Evolutionary conservation across 129 eudicot species (phyloP).

Genomic region (Kitagawia praeruptora): DNA sequence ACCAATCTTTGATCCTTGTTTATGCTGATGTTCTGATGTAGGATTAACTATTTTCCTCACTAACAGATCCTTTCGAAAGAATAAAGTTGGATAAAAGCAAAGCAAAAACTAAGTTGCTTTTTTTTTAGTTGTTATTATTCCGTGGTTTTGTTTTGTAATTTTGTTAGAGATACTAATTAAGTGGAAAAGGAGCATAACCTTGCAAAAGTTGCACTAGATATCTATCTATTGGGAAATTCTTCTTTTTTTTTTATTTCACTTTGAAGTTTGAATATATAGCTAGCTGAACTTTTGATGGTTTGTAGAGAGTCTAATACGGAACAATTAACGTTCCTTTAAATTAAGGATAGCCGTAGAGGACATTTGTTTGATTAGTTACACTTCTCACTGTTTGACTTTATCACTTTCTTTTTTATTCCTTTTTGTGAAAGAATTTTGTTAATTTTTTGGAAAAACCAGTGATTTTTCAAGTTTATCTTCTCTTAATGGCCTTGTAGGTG

Average conservation of each 20-base stretch:
- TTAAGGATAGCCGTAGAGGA: background rate
- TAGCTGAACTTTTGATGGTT: slow-evolving; percentile 3
- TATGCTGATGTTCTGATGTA: slow-evolving; percentile 30
- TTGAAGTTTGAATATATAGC: slow-evolving; percentile 18
- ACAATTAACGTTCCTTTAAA: background rate
- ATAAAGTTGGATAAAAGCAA: slow-evolving; percentile 30
- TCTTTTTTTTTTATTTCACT: slow-evolving; percentile 12
- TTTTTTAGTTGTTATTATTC: slow-evolving; percentile 18
- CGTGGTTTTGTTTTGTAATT: slow-evolving; percentile 5
- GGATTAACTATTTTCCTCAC: slow-evolving; percentile 45
- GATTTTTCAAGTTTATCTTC: background rate
- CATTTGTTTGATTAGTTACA: background rate
- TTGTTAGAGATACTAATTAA: slow-evolving; percentile 15
- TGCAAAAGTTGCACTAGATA: slow-evolving; percentile 22
- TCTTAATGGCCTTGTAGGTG: background rate
- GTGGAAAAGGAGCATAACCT: slow-evolving; percentile 26
- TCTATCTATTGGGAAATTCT: slow-evolving; percentile 17
- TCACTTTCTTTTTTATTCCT: background rate
- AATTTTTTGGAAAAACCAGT: background rate
- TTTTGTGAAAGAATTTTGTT: background rate
- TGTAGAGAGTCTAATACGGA: background rate
- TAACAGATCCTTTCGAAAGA: slow-evolving; percentile 21
- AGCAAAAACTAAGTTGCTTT: slow-evolving; percentile 33
- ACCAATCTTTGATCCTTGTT: slow-evolving; percentile 18
- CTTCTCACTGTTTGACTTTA: background rate